Conservation (phyloP, 768 basidiomycete species). For the Collybia sordida region DNA sequence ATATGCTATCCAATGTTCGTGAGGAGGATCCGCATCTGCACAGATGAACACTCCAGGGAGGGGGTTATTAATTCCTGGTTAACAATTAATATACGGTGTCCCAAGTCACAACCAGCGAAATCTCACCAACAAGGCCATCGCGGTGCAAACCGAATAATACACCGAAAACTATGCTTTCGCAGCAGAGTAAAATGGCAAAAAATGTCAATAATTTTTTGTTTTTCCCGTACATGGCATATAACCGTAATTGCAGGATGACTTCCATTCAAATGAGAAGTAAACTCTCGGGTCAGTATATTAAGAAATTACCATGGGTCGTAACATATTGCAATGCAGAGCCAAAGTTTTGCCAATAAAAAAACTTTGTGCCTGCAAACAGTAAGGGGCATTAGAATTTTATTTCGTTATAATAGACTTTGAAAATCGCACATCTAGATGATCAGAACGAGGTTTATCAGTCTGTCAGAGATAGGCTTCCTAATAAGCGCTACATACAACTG, state of each 20-base stretch:
- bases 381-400: neutral
- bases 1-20: slow-evolving; percentile 31
- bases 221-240: slow-evolving; percentile 31
- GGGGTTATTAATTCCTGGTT: slow-evolving; percentile 29
- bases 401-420: neutral
- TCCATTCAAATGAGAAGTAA: neutral
- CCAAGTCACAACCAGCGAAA: too few species aligned
- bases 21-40: slow-evolving; percentile 30
- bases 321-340: slow-evolving; percentile 31
- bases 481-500: neutral
- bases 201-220: slow-evolving; percentile 19
- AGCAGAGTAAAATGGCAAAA: slow-evolving; percentile 16
- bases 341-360: slow-evolving; percentile 36
- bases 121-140: slow-evolving; percentile 20
- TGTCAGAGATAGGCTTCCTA: neutral
- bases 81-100: too few species aligned
- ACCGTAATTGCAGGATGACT: slow-evolving; percentile 31
- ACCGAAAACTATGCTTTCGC: slow-evolving; percentile 26
- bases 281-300: neutral
- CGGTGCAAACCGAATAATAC: slow-evolving; percentile 28
- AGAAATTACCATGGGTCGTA: slow-evolving; percentile 26
- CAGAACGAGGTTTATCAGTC: neutral
- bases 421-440: slow-evolving; percentile 8
- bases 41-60: slow-evolving; percentile 30
- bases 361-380: slow-evolving; percentile 22